Conservation (phyloP, 768 basidiomycete species). For the Termitomyces sp. region DNA sequence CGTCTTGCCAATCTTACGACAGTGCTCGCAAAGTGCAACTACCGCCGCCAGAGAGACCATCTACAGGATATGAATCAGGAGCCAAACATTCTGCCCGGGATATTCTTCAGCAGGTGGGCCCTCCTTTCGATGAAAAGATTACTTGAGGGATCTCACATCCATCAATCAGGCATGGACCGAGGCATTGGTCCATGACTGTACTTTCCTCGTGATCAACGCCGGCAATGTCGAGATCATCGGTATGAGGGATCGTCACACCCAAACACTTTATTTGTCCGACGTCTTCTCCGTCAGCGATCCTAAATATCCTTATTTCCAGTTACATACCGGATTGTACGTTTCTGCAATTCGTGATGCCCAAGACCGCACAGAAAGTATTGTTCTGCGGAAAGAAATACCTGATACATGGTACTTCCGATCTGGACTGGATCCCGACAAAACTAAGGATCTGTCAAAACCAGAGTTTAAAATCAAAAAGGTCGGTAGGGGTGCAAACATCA, state of each 20-base stretch:
- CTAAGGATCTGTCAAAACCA: background rate
- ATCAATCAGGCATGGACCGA: no score
- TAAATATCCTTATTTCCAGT: background rate
- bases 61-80: no score
- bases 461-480: background rate
- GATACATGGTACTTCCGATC: no score
- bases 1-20: background rate
- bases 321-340: background rate
- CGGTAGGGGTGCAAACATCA: background rate
- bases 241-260: background rate
- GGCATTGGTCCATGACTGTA: no score
- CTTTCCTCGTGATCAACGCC: no score
- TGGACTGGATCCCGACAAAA: background rate
- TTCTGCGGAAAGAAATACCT: no score
- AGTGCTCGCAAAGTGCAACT: no score
- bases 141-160: background rate
- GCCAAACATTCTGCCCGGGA: no score
- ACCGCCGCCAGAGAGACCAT: no score
- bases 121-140: background rate
- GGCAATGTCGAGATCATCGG: no score
- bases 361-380: no score
- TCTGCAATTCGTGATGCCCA: no score
- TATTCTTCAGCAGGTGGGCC: constrained; percentile 1
- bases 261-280: constrained; percentile 3
- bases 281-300: background rate